A percentile compares a stretch with the other conserved stretches of the same genome.
These are phyloP conservation scores for Pseudomicrostroma phylloplanum DNA, from an alignment of 1,284 basidiomycete species.

Conservation along the genomic window DNA sequence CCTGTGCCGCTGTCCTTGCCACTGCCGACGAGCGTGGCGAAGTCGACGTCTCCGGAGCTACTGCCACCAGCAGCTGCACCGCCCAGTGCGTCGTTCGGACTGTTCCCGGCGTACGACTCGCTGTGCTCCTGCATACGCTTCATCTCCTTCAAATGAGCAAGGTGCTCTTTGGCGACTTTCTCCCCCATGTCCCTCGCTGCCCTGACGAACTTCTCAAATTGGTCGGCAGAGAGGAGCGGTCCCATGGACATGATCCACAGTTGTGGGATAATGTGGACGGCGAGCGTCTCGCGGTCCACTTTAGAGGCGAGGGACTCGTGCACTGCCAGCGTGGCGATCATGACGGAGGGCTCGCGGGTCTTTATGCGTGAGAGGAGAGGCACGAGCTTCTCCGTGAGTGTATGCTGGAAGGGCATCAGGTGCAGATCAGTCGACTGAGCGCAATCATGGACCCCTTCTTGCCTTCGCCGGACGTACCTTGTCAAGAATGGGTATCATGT, in stretches of 20 bases:
- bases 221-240: slow-evolving; percentile 69
- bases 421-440: background rate
- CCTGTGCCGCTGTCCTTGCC: slow-evolving; percentile 12
- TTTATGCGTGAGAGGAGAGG: slow-evolving; percentile 88
- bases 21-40: slow-evolving; percentile 42
- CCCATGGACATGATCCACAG: slow-evolving; percentile 45
- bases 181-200: slow-evolving; percentile 58
- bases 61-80: slow-evolving; percentile 21
- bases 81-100: background rate
- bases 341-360: slow-evolving; percentile 63
- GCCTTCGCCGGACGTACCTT: slow-evolving; percentile 55
- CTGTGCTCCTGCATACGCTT: slow-evolving; percentile 40
- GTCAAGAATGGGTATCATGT: slow-evolving; percentile 89
- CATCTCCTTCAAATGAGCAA: slow-evolving; percentile 24
- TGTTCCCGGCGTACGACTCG: slow-evolving; percentile 23
- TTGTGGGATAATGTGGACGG: slow-evolving; percentile 57
- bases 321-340: slow-evolving; percentile 74
- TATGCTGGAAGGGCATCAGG: slow-evolving; percentile 48
- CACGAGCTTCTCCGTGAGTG: slow-evolving; percentile 87
- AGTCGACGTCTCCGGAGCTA: slow-evolving; percentile 42
- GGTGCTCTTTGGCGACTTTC: slow-evolving; percentile 77
- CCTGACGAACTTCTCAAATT: slow-evolving; percentile 63
- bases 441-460: background rate
- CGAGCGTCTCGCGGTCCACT: slow-evolving; percentile 87
- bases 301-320: slow-evolving; percentile 96